Conservation (phyloP, 129 eudicot genomes). For the Smallanthus sonchifolius region DNA sequence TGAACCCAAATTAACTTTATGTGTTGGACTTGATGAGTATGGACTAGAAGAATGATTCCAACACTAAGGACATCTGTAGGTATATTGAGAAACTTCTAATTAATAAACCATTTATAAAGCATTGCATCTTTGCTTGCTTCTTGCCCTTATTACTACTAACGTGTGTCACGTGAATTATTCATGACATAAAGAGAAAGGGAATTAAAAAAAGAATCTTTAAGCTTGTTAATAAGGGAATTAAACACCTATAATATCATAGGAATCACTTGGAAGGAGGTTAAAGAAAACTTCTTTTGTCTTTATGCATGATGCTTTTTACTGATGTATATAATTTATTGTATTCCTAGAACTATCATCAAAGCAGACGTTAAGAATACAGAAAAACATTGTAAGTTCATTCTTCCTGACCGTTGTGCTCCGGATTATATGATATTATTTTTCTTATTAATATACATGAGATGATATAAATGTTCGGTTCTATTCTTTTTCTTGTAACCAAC, state of each 20-base stretch:
- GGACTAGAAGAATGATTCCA: too few species aligned
- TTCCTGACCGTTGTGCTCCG: not conserved
- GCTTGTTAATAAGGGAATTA: constrained; percentile 10
- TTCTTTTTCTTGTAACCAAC: not conserved
- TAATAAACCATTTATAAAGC: not conserved
- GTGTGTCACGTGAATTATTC: not conserved
- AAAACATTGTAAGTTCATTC: constrained; percentile 13
- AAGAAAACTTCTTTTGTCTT: constrained; percentile 22
- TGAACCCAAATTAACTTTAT: too few species aligned
- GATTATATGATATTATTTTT: not conserved
- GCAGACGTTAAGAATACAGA: not conserved
- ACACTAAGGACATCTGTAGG: too few species aligned
- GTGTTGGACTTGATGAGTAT: too few species aligned
- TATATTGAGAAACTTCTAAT: too few species aligned
- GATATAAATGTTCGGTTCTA: not conserved
- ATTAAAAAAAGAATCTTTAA: not conserved
- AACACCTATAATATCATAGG: constrained; percentile 10
- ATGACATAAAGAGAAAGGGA: not conserved
- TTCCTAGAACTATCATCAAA: constrained; percentile 4
- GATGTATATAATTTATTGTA: not conserved
- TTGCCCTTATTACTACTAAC: not conserved
- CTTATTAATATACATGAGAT: not conserved
- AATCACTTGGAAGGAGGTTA: constrained; percentile 29
- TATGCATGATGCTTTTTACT: not conserved
- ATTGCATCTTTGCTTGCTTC: not conserved